These are phyloP conservation scores for Gaultheria prostrata DNA, from an alignment of 148 eudicot species.

Conservation along the genomic window DNA sequence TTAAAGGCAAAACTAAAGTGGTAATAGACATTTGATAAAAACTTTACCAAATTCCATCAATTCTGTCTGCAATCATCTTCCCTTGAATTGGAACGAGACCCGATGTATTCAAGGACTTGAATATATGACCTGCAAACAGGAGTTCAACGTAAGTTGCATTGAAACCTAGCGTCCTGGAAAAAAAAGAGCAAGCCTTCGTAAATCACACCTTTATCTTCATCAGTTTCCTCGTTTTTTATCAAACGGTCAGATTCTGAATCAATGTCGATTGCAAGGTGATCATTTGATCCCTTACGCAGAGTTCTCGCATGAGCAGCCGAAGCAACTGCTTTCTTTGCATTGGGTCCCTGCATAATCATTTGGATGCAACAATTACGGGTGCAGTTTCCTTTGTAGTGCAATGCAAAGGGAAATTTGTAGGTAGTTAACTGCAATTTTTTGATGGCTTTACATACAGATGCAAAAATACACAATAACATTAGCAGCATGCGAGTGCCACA, in stretches of 20 bases:
- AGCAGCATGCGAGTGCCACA: not conserved
- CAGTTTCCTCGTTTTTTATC: conserved; percentile 48
- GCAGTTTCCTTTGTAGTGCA: not conserved
- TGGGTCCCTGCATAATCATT: conserved; percentile 52
- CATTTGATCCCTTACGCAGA: conserved; percentile 75
- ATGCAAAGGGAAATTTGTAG: not conserved
- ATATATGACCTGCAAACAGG: conserved; percentile 70
- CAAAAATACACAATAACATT: not conserved
- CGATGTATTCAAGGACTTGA: conserved; percentile 84
- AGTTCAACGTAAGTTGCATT: conserved; percentile 15
- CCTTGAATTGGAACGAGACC: conserved; percentile 91
- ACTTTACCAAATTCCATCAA: conserved; percentile 91
- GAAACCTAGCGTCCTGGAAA: not conserved
- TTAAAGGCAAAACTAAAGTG: not conserved
- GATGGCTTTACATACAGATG: not conserved
- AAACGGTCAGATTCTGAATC: conserved; percentile 83
- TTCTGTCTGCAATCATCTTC: conserved; percentile 74
- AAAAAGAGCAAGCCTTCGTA: not conserved
- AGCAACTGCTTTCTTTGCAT: conserved; percentile 56
- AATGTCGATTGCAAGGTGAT: conserved; percentile 77
- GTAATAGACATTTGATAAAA: not conserved
- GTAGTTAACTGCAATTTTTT: not conserved
- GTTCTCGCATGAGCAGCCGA: conserved; percentile 66
- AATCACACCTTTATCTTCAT: conserved; percentile 82
- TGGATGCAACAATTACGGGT: conserved; percentile 2